Evolutionary conservation across 2,329 filamentous ascomycete species (phyloP).

Genomic region (Aspergillus calidoustus): DNA sequence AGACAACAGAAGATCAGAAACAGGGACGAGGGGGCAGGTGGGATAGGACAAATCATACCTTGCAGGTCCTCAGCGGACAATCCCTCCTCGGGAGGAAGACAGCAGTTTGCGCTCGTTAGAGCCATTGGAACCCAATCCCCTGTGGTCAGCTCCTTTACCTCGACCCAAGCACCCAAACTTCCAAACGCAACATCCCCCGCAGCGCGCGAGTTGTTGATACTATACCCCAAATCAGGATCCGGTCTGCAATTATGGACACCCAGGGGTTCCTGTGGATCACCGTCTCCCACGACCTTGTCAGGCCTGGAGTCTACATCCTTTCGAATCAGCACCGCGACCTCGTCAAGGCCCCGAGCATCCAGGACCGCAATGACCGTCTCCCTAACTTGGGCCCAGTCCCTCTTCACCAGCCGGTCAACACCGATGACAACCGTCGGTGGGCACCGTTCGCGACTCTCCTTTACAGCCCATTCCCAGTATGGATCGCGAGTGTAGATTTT

Average conservation of each 20-base stretch:
- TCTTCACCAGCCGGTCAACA: neutral
- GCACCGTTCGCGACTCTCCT: neutral
- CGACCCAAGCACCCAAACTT: neutral
- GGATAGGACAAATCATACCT: neutral
- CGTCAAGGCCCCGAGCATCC: neutral
- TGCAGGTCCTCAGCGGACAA: neutral
- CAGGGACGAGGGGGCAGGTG: too few species aligned
- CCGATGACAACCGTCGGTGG: slow-evolving; percentile 4
- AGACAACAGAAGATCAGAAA: neutral
- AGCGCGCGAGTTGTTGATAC: too few species aligned
- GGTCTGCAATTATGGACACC: neutral
- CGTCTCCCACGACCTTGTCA: neutral
- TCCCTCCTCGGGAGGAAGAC: neutral
- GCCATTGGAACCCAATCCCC: slow-evolving; percentile 1
- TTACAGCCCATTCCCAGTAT: too few species aligned
- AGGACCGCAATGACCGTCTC: neutral
- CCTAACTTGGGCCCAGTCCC: slow-evolving; percentile 3
- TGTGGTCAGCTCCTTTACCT: neutral
- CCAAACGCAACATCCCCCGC: too few species aligned
- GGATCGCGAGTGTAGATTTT: too few species aligned
- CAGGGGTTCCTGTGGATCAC: neutral
- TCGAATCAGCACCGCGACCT: neutral
- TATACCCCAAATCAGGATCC: neutral
- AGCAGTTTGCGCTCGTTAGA: slow-evolving; percentile 2
- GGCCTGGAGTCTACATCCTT: neutral